Percentiles rank a stretch among this genome's conserved stretches.
Conservation (phyloP, 257 asterid genomes). For the Cynanchum wilfordii region DNA sequence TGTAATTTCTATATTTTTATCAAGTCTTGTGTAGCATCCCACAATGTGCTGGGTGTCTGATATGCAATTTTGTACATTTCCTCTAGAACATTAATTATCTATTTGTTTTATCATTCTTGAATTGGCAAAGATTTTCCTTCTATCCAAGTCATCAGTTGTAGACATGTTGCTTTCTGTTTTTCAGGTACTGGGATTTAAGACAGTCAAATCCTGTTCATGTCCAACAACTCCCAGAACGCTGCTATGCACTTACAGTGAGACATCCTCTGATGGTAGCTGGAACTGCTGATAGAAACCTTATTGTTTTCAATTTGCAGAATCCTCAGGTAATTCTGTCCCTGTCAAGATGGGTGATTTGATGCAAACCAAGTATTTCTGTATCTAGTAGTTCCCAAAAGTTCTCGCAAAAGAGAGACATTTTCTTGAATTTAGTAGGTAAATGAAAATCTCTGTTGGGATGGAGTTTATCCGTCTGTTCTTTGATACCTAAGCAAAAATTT, state of each 20-base stretch:
- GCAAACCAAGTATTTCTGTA: not conserved
- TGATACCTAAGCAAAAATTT: not conserved
- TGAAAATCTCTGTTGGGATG: not conserved
- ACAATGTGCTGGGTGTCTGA: not conserved
- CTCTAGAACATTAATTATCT: not conserved
- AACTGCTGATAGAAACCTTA: conserved; percentile 85
- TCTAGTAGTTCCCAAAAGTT: not conserved
- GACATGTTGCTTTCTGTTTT: conserved; percentile 11
- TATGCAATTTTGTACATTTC: not conserved
- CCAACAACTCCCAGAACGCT: conserved; percentile 93
- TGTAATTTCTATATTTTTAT: not conserved
- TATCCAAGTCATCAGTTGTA: conserved; percentile 10
- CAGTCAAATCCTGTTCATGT: conserved; percentile 84
- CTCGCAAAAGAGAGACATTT: not conserved
- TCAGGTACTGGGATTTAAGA: conserved; percentile 96
- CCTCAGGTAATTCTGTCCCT: conserved; percentile 66
- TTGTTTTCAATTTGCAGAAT: conserved; percentile 84
- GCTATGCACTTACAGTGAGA: conserved; percentile 85
- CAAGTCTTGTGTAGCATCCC: not conserved
- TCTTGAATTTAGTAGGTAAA: not conserved
- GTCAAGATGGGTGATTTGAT: conserved; percentile 3
- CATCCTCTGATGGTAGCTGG: conserved; percentile 96
- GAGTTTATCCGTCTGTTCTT: not conserved
- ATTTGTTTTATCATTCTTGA: not conserved
- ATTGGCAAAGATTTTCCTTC: not conserved